A percentile compares a stretch with the other conserved stretches of the same genome.
phyloP scores from a whole-genome alignment of 805 yeast genomes.

The Suhomyces prunicola region DNA sequence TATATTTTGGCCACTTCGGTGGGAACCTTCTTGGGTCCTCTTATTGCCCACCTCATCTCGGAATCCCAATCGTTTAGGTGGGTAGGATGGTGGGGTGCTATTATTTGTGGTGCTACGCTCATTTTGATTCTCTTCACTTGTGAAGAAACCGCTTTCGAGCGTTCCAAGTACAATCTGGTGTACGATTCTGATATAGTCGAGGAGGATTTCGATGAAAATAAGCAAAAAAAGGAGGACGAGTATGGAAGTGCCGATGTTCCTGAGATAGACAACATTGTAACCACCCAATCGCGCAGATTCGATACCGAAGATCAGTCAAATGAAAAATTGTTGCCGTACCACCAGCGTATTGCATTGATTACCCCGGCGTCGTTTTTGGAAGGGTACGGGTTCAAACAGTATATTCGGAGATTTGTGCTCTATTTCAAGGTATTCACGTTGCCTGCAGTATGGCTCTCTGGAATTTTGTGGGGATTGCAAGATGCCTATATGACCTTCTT shows the following conservation, averaged over 20 bases:
- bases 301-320: slow-evolving; percentile 3
- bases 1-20: slow-evolving; percentile 54
- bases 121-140: slow-evolving; percentile 41
- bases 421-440: slow-evolving; percentile 33
- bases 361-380: slow-evolving; percentile 33
- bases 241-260: background rate
- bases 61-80: slow-evolving; percentile 50
- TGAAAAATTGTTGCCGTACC: slow-evolving; percentile 11
- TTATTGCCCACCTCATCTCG: slow-evolving; percentile 56
- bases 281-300: background rate
- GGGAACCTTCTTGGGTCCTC: slow-evolving; percentile 56
- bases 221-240: slow-evolving; percentile 1
- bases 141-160: slow-evolving; percentile 55
- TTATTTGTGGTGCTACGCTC: slow-evolving; percentile 44
- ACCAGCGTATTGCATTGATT: slow-evolving; percentile 26
- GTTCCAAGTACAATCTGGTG: slow-evolving; percentile 20
- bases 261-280: background rate
- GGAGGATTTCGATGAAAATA: slow-evolving; percentile 4
- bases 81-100: slow-evolving; percentile 48
- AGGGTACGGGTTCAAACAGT: slow-evolving; percentile 42
- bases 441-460: slow-evolving; percentile 37
- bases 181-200: slow-evolving; percentile 5
- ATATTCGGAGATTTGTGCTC: slow-evolving; percentile 31
- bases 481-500: slow-evolving; percentile 38
- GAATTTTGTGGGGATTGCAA: slow-evolving; percentile 40